These are phyloP conservation scores for Aaosphaeria arxii DNA, from an alignment of 2,329 filamentous ascomycete species.

Conservation along the genomic window DNA sequence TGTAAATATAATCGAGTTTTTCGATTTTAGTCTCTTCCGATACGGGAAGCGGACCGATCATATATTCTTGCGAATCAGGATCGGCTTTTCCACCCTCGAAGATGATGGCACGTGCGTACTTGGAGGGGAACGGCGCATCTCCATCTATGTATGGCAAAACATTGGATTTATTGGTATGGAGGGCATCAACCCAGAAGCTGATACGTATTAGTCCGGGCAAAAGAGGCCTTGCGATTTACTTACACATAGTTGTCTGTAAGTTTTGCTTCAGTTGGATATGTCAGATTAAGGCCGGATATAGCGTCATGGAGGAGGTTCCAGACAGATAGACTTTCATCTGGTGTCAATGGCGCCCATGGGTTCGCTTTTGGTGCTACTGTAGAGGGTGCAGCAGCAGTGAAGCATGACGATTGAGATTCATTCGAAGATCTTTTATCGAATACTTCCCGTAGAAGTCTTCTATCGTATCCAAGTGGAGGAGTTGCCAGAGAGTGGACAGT, in stretches of 20 bases:
- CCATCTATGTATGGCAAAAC: conserved; percentile 46
- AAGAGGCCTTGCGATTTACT: not conserved
- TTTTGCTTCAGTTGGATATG: conserved; percentile 34
- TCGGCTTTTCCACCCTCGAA: conserved; percentile 43
- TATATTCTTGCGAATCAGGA: conserved; percentile 48
- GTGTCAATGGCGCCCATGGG: conserved; percentile 42
- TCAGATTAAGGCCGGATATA: conserved; percentile 45
- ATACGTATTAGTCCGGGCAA: not conserved
- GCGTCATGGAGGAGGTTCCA: conserved; percentile 45
- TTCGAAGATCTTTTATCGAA: conserved; percentile 16
- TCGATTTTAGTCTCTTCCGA: conserved; percentile 22
- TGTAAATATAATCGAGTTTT: conserved; percentile 26
- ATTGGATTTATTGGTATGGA: conserved; percentile 49
- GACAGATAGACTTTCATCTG: conserved; percentile 43
- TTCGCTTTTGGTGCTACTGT: conserved; percentile 39
- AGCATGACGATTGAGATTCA: conserved; percentile 8
- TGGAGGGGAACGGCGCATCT: conserved; percentile 30
- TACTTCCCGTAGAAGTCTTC: conserved; percentile 14
- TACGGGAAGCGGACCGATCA: conserved; percentile 50
- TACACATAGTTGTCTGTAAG: conserved; percentile 46
- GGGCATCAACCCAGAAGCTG: conserved; percentile 46
- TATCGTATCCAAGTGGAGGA: conserved; percentile 18
- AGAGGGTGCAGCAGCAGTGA: conserved; percentile 9
- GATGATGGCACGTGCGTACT: conserved; percentile 48
- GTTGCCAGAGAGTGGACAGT: conserved; percentile 6